Percentiles rank a stretch among this genome's conserved stretches.
phyloP scores from a whole-genome alignment of 345 rosid species.

The Toxicodendron radicans region DNA sequence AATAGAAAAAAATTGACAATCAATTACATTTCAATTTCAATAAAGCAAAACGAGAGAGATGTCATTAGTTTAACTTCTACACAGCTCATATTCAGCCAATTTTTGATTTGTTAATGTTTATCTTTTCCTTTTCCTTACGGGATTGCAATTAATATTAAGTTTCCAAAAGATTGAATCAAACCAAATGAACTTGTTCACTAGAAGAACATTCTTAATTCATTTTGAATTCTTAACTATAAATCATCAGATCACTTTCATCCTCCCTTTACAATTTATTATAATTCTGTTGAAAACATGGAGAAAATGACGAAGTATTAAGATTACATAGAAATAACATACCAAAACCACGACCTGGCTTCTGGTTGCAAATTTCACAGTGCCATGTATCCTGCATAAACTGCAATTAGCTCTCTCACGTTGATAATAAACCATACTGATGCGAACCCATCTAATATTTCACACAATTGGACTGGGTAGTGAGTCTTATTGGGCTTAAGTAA shows the following conservation, averaged over 20 bases:
- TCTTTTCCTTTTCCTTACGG: background rate
- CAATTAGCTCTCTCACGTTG: slow-evolving; percentile 15
- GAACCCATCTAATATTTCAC: too few species aligned
- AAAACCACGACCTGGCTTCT: slow-evolving; percentile 99
- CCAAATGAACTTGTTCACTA: background rate
- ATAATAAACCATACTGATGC: slow-evolving; percentile 6
- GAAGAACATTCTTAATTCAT: background rate
- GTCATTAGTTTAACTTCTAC: background rate
- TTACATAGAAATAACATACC: slow-evolving; percentile 51
- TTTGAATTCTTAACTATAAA: background rate
- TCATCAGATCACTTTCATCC: background rate
- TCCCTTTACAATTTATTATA: background rate
- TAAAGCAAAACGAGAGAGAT: background rate
- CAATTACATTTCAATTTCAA: background rate
- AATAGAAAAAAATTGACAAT: background rate
- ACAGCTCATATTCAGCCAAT: background rate
- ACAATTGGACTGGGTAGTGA: too few species aligned
- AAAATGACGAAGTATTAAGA: background rate
- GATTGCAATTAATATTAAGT: background rate
- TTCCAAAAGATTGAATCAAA: background rate
- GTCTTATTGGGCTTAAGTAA: too few species aligned
- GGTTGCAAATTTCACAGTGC: slow-evolving; percentile 97
- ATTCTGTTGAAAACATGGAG: background rate
- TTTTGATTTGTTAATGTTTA: background rate
- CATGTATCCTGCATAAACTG: slow-evolving; percentile 74